Percentiles rank a stretch among this genome's conserved stretches.
phyloP scores from a whole-genome alignment of 73 alveolate genomes.

The Paramecium primaurelia region DNA sequence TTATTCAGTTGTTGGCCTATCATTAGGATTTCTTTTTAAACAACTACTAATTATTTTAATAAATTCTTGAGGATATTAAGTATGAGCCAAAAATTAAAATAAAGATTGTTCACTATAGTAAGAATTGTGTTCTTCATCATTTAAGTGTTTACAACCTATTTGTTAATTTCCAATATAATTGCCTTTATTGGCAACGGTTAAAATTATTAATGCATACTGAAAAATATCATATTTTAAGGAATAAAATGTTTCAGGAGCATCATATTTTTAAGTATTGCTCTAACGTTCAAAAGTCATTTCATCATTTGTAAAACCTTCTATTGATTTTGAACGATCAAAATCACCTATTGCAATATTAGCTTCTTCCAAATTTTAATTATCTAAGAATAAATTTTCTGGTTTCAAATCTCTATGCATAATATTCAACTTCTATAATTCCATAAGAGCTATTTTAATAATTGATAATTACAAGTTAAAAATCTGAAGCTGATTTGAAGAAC shows the following conservation, averaged over 20 bases:
- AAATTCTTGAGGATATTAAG: not conserved
- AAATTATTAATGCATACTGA: not conserved
- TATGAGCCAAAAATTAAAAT: not conserved
- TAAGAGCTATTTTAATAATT: not conserved
- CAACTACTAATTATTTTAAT: not conserved
- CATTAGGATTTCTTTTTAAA: not conserved
- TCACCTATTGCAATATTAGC: not conserved
- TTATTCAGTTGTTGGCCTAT: not conserved
- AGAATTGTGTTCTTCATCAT: not conserved
- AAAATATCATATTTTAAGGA: not conserved
- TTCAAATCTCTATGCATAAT: not conserved
- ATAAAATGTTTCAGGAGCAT: not conserved
- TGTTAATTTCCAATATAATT: not conserved
- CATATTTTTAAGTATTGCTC: not conserved
- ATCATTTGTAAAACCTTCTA: not conserved
- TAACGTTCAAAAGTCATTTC: not conserved
- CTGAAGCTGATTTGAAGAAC: not conserved
- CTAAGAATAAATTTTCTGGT: not conserved
- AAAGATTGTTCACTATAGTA: not conserved
- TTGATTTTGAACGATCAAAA: not conserved
- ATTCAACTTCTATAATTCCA: not conserved
- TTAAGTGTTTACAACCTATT: not conserved
- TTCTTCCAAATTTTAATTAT: not conserved
- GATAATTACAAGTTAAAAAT: not conserved
- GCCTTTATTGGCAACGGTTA: not conserved